Evolutionary conservation across 352 stramenopile species (phyloP).

Genomic region (Peronospora destructor): DNA sequence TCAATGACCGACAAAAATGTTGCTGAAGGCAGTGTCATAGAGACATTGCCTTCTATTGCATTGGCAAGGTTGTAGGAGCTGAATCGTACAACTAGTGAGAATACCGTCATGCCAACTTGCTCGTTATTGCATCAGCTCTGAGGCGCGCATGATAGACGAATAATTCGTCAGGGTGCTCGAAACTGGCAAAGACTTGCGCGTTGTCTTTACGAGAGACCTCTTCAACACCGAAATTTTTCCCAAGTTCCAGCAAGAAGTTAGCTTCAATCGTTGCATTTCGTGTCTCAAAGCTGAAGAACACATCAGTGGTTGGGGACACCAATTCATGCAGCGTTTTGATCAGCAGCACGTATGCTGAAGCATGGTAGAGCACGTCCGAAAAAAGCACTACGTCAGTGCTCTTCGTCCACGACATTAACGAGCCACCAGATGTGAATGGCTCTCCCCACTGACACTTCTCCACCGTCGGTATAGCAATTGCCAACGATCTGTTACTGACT

Average conservation of each 20-base stretch:
- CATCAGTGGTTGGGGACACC: conserved; percentile 18
- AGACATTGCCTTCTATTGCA: conserved; percentile 1
- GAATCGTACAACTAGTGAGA: conserved; percentile 19
- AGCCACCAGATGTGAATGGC: conserved; percentile 10
- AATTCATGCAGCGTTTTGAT: conserved; percentile 31
- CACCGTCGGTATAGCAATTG: conserved; percentile 15
- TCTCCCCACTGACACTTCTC: conserved; percentile 42
- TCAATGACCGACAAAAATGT: not conserved
- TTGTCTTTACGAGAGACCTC: conserved; percentile 18
- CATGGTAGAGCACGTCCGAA: conserved; percentile 50
- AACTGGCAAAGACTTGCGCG: conserved; percentile 19
- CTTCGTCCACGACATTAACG: conserved; percentile 25
- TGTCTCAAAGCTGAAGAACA: conserved; percentile 45
- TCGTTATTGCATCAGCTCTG: conserved; percentile 13
- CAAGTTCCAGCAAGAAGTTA: conserved; percentile 31
- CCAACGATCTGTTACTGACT: not conserved
- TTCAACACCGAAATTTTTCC: conserved; percentile 23
- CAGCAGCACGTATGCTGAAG: conserved; percentile 30
- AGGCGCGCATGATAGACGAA: conserved; percentile 36
- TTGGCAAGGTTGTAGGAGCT: conserved; percentile 21
- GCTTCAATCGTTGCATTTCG: conserved; percentile 35
- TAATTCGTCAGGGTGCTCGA: conserved; percentile 39
- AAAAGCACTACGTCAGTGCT: conserved; percentile 36
- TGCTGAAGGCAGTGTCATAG: not conserved
- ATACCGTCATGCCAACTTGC: conserved; percentile 7